Base-by-base conservation (phyloP, 306 rosid genomes). In the Betula pendula region DNA sequence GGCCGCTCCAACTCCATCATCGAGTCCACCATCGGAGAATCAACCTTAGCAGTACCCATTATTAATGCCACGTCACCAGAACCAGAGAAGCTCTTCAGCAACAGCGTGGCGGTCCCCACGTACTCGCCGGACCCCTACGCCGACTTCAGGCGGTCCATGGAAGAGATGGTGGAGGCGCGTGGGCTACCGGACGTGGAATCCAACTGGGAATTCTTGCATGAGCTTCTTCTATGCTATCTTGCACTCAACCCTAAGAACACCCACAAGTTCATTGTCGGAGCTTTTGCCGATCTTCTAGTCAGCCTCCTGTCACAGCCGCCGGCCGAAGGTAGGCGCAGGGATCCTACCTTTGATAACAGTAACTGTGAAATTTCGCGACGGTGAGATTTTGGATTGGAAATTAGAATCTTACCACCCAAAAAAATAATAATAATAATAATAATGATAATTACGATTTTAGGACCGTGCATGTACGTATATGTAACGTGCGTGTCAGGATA, bases 121-220 rank as follows among this genome's bases (percentile, higher is more conserved):
- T 81, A 82, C 82, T 96, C 99, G 1, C 97, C 98, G 8, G 96
- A 96, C 55, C 99, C 99, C 0, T 96, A 88, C 49, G 35, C 44
- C 48, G 99, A 96, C 85, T 96, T 96, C 81, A 86, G 98, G 10
- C 81, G 77, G 9, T 96, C 99, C 40, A 96, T 96, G 99, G 89
- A 87, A 71, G 99, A 96, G 86, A 96, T 96, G 97, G 89, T 96
- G 89, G 98, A 91, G 80, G 94, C 99, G 50, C 93, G 93, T 22
- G 70, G 81, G 62, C 63, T 78, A 25, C 81, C 71, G 83, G 89
- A 86, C 47, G 89, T 72, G 75, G 74, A 83, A 27, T 84, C 96
- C 6, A 89, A 85, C 67, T 90, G 97, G 97, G 91, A 91, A 19
- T 81, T 82, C 49, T 77, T 96, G 76, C 94, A 96, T 50, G 96